These are phyloP conservation scores for Colletotrichum sp. DNA, from an alignment of 2,329 filamentous ascomycete genomes.

Conservation along the genomic window DNA sequence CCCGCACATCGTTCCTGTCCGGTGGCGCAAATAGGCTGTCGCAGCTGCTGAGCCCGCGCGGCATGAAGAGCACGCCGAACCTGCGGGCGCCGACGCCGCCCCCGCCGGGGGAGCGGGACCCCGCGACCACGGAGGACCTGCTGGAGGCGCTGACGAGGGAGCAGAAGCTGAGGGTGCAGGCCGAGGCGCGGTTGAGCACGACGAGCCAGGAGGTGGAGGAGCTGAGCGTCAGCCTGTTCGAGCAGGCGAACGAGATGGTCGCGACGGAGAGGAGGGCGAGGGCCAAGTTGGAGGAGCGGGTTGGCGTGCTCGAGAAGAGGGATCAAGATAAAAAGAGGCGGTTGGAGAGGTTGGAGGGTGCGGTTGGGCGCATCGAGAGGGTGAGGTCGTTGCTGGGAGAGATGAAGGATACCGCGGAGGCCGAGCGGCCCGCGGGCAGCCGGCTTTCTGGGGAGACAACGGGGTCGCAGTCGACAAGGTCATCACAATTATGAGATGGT, in stretches of 20 bases:
- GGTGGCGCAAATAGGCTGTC: slow-evolving; percentile 49
- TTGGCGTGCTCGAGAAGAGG: slow-evolving; percentile 70
- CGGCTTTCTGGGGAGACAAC: background rate
- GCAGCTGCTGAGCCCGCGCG: slow-evolving; percentile 41
- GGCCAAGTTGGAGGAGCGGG: slow-evolving; percentile 72
- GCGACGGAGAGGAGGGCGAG: slow-evolving; percentile 74
- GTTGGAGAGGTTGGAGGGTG: slow-evolving; percentile 73
- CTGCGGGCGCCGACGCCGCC: slow-evolving; percentile 29
- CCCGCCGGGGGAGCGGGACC: slow-evolving; percentile 24
- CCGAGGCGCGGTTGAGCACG: slow-evolving; percentile 70
- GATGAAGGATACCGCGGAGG: background rate
- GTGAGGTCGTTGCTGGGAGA: slow-evolving; percentile 65
- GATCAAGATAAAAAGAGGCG: slow-evolving; percentile 73
- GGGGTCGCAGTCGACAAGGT: background rate
- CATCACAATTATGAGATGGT: background rate
- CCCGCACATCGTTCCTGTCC: slow-evolving; percentile 50
- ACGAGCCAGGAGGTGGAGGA: slow-evolving; percentile 80
- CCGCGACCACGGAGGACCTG: slow-evolving; percentile 53
- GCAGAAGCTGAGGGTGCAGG: slow-evolving; percentile 68
- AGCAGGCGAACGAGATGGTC: slow-evolving; percentile 89
- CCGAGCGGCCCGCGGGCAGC: background rate
- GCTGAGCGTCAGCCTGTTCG: slow-evolving; percentile 75
- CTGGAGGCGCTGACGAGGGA: slow-evolving; percentile 69
- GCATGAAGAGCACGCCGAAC: slow-evolving; percentile 50
- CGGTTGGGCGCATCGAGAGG: slow-evolving; percentile 73